Base-by-base conservation (phyloP, 2,329 filamentous ascomycete genomes). In the Lasiodiplodia citricola region DNA sequence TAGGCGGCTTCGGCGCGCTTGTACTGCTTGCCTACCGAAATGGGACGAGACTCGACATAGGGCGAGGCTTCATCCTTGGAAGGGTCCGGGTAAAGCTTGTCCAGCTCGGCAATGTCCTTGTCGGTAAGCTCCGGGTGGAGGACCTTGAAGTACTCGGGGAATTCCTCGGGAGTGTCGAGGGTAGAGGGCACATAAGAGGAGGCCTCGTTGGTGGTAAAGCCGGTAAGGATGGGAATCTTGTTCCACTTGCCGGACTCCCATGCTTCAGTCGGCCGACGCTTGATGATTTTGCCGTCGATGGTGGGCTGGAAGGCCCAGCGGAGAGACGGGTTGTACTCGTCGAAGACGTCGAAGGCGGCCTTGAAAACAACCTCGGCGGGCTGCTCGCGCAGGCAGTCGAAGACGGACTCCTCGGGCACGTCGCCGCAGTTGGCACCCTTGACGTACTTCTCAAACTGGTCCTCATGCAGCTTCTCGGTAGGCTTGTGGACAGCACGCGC, bases 171-270 rank as follows among this genome's bases (percentile, higher is more conserved):
- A 2, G 80, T 81, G 16, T 82, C 79, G 66, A 86, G 82, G 7
- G 76, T 72, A 16, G 80, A 76, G 0, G 89, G 86, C 0, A 92
- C 86, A 74, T 92, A 93, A 47, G 83, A 76, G 0, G 88, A 85
- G 18, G 90, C 91, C 76, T 93, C 91, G 73, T 92, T 89, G 50
- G 87, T 87, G 77, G 89, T 90, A 81, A 89, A 93, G 8, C 91
- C 91, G 0, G 90, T 92, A 60, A 93, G 79, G 60, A 93, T 84
- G 8, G 89, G 87, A 8, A 90, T 82, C 71, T 83, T 83, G 72
- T 89, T 83, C 75, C 84, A 87, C 18, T 80, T 77, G 0, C 84
- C 81, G 0, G 83, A 79, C 31, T 81, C 76, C 88, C 88, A 91
- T n/a, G 85, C 83, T n/a, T 83, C 80, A 14, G 90, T 82, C 3